phyloP scores from a whole-genome alignment of 306 rosid genomes.

The Erythrophleum fordii region DNA sequence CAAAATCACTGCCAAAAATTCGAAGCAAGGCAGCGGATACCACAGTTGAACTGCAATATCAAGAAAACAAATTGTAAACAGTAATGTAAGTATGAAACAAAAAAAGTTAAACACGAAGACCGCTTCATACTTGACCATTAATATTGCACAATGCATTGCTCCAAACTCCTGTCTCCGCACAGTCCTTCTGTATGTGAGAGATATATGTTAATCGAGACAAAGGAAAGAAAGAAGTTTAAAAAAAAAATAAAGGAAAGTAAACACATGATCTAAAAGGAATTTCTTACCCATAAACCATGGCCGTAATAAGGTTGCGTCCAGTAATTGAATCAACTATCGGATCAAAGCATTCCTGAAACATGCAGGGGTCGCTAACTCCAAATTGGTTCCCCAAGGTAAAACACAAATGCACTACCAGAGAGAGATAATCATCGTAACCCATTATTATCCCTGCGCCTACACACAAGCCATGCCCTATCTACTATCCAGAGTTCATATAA shows the following conservation, averaged over 20 bases:
- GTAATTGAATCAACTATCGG: slow-evolving; percentile 82
- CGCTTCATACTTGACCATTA: slow-evolving; percentile 81
- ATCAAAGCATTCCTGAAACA: slow-evolving; percentile 91
- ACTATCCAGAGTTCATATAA: slow-evolving; percentile 9
- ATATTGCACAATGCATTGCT: slow-evolving; percentile 88
- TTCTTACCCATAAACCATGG: slow-evolving; percentile 96
- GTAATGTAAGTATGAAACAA: background rate
- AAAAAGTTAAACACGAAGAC: slow-evolving; percentile 26
- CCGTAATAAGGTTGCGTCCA: slow-evolving; percentile 94
- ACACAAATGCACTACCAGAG: background rate
- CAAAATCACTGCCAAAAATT: slow-evolving; percentile 79
- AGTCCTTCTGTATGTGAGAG: slow-evolving; percentile 64
- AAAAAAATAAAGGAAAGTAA: slow-evolving; percentile 14
- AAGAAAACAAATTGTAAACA: slow-evolving; percentile 41
- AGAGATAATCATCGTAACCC: slow-evolving; percentile 13
- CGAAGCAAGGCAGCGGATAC: slow-evolving; percentile 92
- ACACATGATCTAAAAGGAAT: slow-evolving; percentile 27
- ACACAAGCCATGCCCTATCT: slow-evolving; percentile 18
- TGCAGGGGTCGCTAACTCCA: slow-evolving; percentile 6
- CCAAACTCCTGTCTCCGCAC: slow-evolving; percentile 92
- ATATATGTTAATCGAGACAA: slow-evolving; percentile 32
- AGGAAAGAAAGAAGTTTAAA: slow-evolving; percentile 8
- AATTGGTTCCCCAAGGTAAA: slow-evolving; percentile 13
- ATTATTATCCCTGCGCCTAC: background rate
- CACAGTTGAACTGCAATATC: slow-evolving; percentile 80